These are phyloP conservation scores for Cicer judaicum DNA, from an alignment of 306 rosid genomes.

Conservation along the genomic window DNA sequence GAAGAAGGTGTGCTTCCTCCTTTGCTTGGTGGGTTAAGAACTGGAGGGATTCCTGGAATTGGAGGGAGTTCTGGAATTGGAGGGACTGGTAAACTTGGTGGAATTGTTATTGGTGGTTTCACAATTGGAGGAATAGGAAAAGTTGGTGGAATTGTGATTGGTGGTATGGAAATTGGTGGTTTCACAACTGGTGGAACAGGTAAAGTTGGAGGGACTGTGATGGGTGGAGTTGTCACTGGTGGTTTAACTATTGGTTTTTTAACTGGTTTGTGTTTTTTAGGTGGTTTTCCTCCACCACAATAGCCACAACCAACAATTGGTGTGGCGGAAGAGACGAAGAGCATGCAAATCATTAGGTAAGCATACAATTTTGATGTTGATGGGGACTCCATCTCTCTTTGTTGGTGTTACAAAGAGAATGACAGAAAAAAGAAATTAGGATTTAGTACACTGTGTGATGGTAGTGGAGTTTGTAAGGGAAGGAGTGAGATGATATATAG, in stretches of 20 bases:
- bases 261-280: slow-evolving; percentile 47
- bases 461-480: background rate
- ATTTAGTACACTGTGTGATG: background rate
- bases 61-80: slow-evolving; percentile 6
- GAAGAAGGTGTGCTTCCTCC: slow-evolving; percentile 3
- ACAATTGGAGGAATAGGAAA: slow-evolving; percentile 22
- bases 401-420: background rate
- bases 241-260: slow-evolving; percentile 41
- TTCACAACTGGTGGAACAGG: background rate
- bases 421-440: background rate
- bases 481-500: slow-evolving; percentile 45
- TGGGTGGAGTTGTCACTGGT: background rate
- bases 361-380: slow-evolving; percentile 56
- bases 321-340: slow-evolving; percentile 68
- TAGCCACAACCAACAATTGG: slow-evolving; percentile 74
- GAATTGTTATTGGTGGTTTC: slow-evolving; percentile 36
- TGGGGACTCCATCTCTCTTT: slow-evolving; percentile 64
- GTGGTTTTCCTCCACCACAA: slow-evolving; percentile 58
- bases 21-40: slow-evolving; percentile 27
- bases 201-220: background rate
- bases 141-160: background rate
- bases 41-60: slow-evolving; percentile 46
- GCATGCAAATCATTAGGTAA: slow-evolving; percentile 73
- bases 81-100: slow-evolving; percentile 39
- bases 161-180: background rate